Conservation (phyloP, 768 basidiomycete genomes). For the Auriscalpium vulgare region DNA sequence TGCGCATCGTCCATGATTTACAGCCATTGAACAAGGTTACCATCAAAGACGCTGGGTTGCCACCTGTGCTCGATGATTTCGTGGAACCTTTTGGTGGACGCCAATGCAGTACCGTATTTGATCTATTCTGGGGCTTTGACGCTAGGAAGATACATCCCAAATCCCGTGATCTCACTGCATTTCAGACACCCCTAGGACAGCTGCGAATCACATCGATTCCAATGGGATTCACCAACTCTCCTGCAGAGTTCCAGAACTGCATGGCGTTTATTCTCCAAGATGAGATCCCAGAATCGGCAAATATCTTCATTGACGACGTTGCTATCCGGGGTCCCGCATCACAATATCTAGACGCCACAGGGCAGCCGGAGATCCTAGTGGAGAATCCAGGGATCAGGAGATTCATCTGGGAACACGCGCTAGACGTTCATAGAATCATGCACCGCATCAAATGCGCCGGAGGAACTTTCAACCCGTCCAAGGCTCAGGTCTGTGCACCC, state of each 20-base stretch:
- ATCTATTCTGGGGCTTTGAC: constrained; percentile 19
- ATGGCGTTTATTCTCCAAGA: constrained; percentile 26
- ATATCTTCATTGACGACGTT: constrained; percentile 27
- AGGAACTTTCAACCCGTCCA: not conserved
- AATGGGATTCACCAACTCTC: not conserved
- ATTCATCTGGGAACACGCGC: constrained; percentile 1
- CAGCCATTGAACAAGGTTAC: constrained; percentile 18
- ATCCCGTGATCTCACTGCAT: not conserved
- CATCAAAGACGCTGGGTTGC: not conserved
- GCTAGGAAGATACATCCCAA: not conserved
- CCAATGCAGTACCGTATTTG: constrained; percentile 22
- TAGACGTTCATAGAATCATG: not conserved
- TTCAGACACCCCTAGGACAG: not conserved
- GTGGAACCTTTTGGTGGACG: constrained; percentile 11
- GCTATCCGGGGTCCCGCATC: not conserved
- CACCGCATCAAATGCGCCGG: not conserved
- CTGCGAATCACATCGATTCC: not conserved
- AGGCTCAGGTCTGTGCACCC: constrained; percentile 1
- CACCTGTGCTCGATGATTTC: constrained; percentile 12
- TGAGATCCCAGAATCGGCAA: constrained; percentile 20
- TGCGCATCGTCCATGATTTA: constrained; percentile 18
- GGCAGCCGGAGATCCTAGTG: not conserved
- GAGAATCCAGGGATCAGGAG: not conserved
- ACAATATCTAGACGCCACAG: not conserved
- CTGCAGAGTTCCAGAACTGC: constrained; percentile 22